These are phyloP conservation scores for Hibiscus trionum DNA, from an alignment of 345 rosid species.

Conservation along the genomic window DNA sequence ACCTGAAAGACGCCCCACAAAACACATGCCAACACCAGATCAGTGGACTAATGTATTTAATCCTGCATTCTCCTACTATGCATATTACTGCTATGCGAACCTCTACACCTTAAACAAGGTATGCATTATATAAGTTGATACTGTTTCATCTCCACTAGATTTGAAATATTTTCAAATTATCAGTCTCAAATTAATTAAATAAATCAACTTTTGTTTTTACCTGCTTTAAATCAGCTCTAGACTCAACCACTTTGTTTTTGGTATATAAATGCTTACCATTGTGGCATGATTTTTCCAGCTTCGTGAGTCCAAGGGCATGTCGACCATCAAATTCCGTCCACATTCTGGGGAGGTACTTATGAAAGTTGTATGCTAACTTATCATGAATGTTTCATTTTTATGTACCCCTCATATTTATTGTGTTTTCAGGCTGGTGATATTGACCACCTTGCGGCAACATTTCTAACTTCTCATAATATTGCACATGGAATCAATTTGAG, in stretches of 20 bases:
- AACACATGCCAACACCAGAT: conserved; percentile 98
- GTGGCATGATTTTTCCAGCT: conserved; percentile 45
- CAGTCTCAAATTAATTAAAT: conserved; percentile 14
- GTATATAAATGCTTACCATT: conserved; percentile 13
- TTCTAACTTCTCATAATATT: conserved; percentile 86
- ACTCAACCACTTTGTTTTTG: conserved; percentile 1
- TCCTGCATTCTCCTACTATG: conserved; percentile 95
- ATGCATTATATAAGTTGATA: neutral
- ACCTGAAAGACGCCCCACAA: conserved; percentile 99
- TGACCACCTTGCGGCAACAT: conserved; percentile 98
- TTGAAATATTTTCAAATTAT: neutral
- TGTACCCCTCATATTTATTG: conserved; percentile 8
- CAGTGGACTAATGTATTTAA: conserved; percentile 96
- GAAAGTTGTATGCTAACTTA: neutral
- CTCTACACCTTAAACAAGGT: conserved; percentile 95
- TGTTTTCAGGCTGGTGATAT: conserved; percentile 89
- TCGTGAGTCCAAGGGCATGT: conserved; percentile 97
- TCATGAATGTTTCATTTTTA: neutral
- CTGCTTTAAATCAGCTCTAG: neutral
- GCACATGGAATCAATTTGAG: conserved; percentile 96
- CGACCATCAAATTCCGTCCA: conserved; percentile 89
- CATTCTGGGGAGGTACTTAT: conserved; percentile 91
- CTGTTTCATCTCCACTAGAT: neutral
- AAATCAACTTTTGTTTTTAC: neutral
- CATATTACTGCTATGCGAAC: conserved; percentile 90